phyloP scores from a whole-genome alignment of 1,139 yeast species.

The Lodderomyces orthopsilosis region DNA sequence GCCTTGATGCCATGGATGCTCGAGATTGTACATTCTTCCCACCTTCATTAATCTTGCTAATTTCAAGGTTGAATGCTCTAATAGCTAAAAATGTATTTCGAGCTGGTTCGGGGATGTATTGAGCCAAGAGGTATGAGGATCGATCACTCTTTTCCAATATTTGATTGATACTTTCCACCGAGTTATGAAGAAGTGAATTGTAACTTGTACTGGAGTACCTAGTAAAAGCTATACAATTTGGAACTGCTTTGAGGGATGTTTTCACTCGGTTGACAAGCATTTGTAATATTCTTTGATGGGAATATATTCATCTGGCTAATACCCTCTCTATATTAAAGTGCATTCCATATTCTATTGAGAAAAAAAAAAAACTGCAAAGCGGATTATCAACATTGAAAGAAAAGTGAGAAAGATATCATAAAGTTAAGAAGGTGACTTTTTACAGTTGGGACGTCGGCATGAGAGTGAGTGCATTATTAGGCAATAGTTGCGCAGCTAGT shows the following conservation, averaged over 20 bases:
- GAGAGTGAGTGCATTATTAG: too few relatives aligned
- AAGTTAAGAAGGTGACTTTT: too few relatives aligned
- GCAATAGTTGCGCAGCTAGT: too few relatives aligned
- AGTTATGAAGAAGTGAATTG: conserved; percentile 24
- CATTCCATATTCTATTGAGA: too few relatives aligned
- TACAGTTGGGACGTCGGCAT: too few relatives aligned
- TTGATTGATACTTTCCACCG: conserved; percentile 43
- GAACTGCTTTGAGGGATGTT: neutral
- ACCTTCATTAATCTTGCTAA: conserved; percentile 56
- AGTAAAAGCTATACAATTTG: neutral
- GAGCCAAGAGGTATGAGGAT: conserved; percentile 64
- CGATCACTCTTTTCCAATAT: conserved; percentile 51
- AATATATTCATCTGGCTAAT: too few relatives aligned
- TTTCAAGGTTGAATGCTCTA: conserved; percentile 66
- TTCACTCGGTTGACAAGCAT: neutral
- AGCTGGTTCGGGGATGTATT: conserved; percentile 67
- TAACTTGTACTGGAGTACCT: conserved; percentile 5
- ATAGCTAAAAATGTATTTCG: conserved; percentile 67
- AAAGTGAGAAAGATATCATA: too few relatives aligned
- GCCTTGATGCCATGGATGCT: conserved; percentile 29
- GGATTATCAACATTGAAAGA: too few relatives aligned
- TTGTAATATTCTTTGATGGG: neutral
- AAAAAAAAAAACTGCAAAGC: too few relatives aligned
- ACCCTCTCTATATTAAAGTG: too few relatives aligned
- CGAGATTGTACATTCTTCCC: conserved; percentile 35